A percentile compares a stretch with the other conserved stretches of the same genome.
phyloP scores from a whole-genome alignment of 2,329 filamentous ascomycete genomes.

The Ophiostoma tasmaniense region DNA sequence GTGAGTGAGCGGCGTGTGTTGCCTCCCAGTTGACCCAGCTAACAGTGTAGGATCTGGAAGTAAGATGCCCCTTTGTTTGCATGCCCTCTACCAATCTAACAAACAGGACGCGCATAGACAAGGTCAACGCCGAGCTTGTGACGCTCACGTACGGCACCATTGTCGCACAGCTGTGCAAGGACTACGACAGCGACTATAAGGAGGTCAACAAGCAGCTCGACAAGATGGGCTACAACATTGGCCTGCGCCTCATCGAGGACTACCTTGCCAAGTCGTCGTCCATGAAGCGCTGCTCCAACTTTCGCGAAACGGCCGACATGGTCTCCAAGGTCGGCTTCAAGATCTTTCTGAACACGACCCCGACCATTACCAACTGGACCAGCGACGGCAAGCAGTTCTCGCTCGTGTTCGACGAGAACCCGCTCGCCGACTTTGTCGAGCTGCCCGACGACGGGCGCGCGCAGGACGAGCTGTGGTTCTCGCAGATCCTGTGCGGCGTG shows the following conservation, averaged over 20 bases:
- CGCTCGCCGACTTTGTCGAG: slow-evolving; percentile 93
- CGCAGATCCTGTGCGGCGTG: slow-evolving; percentile 91
- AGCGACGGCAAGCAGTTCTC: slow-evolving; percentile 95
- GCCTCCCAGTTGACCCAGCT: background rate
- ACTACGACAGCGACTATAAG: slow-evolving; percentile 86
- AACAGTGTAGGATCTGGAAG: slow-evolving; percentile 71
- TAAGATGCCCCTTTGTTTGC: slow-evolving; percentile 40
- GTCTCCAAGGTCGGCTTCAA: slow-evolving; percentile 95
- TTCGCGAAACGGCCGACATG: slow-evolving; percentile 93
- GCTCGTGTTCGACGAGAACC: slow-evolving; percentile 92
- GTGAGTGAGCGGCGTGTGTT: slow-evolving; percentile 31
- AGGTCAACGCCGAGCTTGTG: slow-evolving; percentile 95
- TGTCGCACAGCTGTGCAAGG: slow-evolving; percentile 90
- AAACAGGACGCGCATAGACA: slow-evolving; percentile 81
- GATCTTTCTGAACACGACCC: slow-evolving; percentile 95
- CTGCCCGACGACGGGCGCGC: slow-evolving; percentile 90
- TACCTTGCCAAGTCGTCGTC: slow-evolving; percentile 93
- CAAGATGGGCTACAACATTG: slow-evolving; percentile 99
- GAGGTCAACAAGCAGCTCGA: slow-evolving; percentile 98
- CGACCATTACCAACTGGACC: slow-evolving; percentile 90
- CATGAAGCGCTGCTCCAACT: slow-evolving; percentile 81
- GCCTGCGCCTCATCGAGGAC: slow-evolving; percentile 89
- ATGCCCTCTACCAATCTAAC: background rate
- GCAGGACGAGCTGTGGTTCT: slow-evolving; percentile 97
- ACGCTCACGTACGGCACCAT: slow-evolving; percentile 97